Conservation (phyloP, 176 grass and related monocot species). For the Pontederia crassipes region DNA sequence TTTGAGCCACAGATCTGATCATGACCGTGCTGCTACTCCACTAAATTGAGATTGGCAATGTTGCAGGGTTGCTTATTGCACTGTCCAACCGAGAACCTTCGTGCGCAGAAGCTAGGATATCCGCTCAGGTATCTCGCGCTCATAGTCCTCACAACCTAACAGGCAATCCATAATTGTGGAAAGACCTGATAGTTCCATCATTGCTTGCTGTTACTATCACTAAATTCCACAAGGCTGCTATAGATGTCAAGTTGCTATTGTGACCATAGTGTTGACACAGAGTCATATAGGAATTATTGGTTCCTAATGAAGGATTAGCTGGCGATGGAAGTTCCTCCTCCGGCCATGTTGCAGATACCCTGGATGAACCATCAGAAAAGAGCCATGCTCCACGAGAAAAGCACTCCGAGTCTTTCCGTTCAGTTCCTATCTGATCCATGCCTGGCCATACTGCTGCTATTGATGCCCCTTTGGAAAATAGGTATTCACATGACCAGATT, state of each 20-base stretch:
- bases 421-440: neutral
- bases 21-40: no score
- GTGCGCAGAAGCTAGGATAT: no score
- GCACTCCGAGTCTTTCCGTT: conserved; percentile 16
- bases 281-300: neutral
- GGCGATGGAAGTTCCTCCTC: conserved; percentile 60
- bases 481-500: conserved; percentile 45
- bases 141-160: conserved; percentile 32
- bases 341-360: conserved; percentile 56
- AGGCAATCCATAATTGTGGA: conserved; percentile 82
- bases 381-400: conserved; percentile 31
- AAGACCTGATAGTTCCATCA: conserved; percentile 63
- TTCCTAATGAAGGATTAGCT: neutral
- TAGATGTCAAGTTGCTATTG: neutral
- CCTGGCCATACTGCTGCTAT: conserved; percentile 57
- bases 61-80: no score
- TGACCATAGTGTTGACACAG: conserved; percentile 15
- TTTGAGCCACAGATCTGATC: no score
- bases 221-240: conserved; percentile 39
- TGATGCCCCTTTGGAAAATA: conserved; percentile 54
- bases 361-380: conserved; percentile 27
- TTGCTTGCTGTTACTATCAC: conserved; percentile 68
- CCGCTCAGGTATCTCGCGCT: no score
- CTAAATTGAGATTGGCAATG: no score
- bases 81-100: no score